phyloP scores from a whole-genome alignment of 306 rosid species.

The Cucurbita maxima region DNA sequence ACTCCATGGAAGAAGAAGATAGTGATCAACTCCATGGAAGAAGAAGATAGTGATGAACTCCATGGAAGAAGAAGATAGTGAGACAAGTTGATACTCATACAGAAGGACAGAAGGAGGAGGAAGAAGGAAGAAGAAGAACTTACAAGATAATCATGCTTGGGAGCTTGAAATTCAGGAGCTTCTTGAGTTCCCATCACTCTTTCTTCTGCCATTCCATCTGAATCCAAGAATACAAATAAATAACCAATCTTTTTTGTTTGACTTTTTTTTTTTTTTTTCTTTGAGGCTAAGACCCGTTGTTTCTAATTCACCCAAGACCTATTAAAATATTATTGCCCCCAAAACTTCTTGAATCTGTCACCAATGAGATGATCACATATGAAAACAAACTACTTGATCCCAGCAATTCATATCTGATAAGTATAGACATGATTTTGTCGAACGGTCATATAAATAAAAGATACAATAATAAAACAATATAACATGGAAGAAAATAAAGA shows the following conservation, averaged over 20 bases:
- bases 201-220: background rate
- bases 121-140: background rate
- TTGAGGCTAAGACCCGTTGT: background rate
- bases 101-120: background rate
- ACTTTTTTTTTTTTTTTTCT: background rate
- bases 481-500: too few relatives aligned
- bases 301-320: background rate
- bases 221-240: background rate
- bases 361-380: too few relatives aligned
- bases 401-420: too few relatives aligned
- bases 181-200: background rate
- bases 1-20: too few relatives aligned
- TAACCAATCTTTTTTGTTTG: background rate
- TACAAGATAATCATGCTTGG: background rate
- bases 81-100: too few relatives aligned
- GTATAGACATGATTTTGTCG: too few relatives aligned
- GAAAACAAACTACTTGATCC: too few relatives aligned
- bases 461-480: too few relatives aligned
- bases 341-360: background rate
- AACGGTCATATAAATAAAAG: too few relatives aligned
- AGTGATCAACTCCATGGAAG: too few relatives aligned
- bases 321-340: background rate
- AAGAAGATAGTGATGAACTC: background rate
- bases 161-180: background rate
- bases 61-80: too few relatives aligned